Evolutionary conservation across 805 yeast genomes (phyloP), one percentile per base, ranked within the genome.

Genomic region (Saccharomycodes ludwigii): DNA sequence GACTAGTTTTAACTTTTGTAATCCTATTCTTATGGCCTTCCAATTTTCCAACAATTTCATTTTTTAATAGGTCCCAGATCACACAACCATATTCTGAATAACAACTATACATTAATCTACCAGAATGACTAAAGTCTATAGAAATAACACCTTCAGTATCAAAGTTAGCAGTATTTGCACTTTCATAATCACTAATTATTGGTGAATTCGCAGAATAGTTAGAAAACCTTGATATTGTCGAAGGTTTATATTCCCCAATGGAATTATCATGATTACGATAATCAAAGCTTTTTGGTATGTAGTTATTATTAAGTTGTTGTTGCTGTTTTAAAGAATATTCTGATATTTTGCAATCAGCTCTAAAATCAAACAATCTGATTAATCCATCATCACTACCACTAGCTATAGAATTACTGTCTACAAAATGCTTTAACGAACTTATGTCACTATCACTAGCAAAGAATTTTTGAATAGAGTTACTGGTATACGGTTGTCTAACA

Each of bases 371-470:
- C 34, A 83, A 54, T 36, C 80, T 64, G 17, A 81, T 59, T 0
- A 65, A 50, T 3, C 88, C 86, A 50, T 81, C 93, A 46, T 84
- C 95, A 27, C 79, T 67, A 1, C 95, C 95, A 3, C 77, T 65
- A 0, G 69, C 71, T 42, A 85, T 72, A 1, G 83, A 66, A 36
- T 75, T 60, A 2, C 83, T 83, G 39, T 73, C 78, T 6, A 83
- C 83, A 47, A 76, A 76, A 43, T 72, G 72, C 38, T 67, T 62
- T 5, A 79, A 53, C 5, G 68, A 52, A 31, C 76, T 76, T 15
- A 81, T 70, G 48, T 86, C 95, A 29, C 66, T 65, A 17, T 65
- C 64, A 17, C 80, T 69, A 2, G 73, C 68, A 28, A 61, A 60
- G 58, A 76, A 59, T 41, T 63, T 58, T 45, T 66, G 70, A 23